Base-by-base conservation (phyloP, 106 monocot genomes). In the Phalaenopsis aphrodite region DNA sequence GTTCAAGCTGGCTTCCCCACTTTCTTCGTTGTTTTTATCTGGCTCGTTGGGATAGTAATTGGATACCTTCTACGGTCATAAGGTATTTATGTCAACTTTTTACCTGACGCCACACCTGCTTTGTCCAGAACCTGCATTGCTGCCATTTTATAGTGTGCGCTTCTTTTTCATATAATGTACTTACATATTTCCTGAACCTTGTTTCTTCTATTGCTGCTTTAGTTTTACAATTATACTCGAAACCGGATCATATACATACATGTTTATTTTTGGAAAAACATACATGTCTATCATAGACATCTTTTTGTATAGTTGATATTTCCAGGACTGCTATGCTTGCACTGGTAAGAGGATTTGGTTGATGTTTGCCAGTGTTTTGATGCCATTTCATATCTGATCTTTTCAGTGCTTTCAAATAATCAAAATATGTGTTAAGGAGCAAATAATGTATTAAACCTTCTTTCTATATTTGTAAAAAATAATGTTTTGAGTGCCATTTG, bases 21-120 rank as follows among this genome's bases (percentile, higher is more conserved):
- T 49, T 79, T 88, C 73, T 95, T 95, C 79, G 91, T 92, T 2
- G 75, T 88, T 61, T 95, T 91, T 81, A 85, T 94, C 75, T 81
- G 78, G 39, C 56, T 90, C 1, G 82, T 90, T 47, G 85, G 92
- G 8, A 23, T 88, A 19, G 66, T 78, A 36, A 78, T 92, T 41
- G 90, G 94, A 47, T 88, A 85, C 72, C 75, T 85, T 68, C 19
- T 88, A 41, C 86, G 57, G 66, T 58, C 68, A 30, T 76, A 30
- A 76, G 2, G 2, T 1, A 14, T 21, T 11, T 61, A 61, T 49
- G 76, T 2, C 49, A 47, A 49, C 17, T 76, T 2, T 21, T 24
- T 45, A 18, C 69, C 3, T 4, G 39, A 15, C 38, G 14, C 64
- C 69, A 39, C 39, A 15, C 21, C 21, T n/a, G 18, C 61, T 61